Evolutionary conservation across 2,329 filamentous ascomycete species (phyloP).

Genomic region (Fusarium sp.): DNA sequence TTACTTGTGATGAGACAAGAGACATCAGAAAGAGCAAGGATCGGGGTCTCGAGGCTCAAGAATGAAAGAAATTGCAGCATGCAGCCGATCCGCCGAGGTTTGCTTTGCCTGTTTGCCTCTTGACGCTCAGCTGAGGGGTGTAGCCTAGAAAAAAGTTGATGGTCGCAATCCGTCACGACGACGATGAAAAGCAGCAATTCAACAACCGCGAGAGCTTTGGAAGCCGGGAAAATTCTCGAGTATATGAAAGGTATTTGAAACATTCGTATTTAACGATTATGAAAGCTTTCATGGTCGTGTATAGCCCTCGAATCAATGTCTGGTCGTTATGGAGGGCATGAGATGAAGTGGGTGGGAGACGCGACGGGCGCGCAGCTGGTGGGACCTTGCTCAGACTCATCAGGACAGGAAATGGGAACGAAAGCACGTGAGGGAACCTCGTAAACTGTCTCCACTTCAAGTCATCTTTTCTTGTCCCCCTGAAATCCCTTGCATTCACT

Average conservation of each 20-base stretch:
- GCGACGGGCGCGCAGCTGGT: slow-evolving; percentile 55
- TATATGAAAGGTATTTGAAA: neutral
- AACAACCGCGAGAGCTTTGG: slow-evolving; percentile 24
- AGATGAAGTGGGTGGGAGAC: slow-evolving; percentile 54
- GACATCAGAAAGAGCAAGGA: slow-evolving; percentile 19
- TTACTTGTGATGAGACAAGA: slow-evolving; percentile 33
- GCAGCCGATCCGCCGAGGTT: slow-evolving; percentile 42
- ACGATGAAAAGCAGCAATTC: slow-evolving; percentile 29
- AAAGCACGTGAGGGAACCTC: slow-evolving; percentile 54
- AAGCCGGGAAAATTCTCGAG: slow-evolving; percentile 38
- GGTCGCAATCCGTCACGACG: slow-evolving; percentile 12
- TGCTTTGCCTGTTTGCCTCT: slow-evolving; percentile 38
- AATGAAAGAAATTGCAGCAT: slow-evolving; percentile 43
- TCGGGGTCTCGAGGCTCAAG: slow-evolving; percentile 30
- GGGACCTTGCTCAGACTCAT: slow-evolving; percentile 41
- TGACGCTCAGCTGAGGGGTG: slow-evolving; percentile 39
- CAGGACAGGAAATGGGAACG: slow-evolving; percentile 57
- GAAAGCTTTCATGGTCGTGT: slow-evolving; percentile 43
- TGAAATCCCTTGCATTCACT: slow-evolving; percentile 26
- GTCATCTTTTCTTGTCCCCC: slow-evolving; percentile 30
- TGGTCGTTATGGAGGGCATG: slow-evolving; percentile 49
- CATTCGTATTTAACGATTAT: slow-evolving; percentile 13
- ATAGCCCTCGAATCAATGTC: slow-evolving; percentile 6
- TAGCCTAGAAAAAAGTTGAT: slow-evolving; percentile 32
- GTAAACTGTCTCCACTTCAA: slow-evolving; percentile 26